A percentile compares a stretch with the other conserved stretches of the same genome.
Evolutionary conservation across 345 rosid genomes (phyloP).

Genomic region (Arabidopsis thaliana): DNA sequence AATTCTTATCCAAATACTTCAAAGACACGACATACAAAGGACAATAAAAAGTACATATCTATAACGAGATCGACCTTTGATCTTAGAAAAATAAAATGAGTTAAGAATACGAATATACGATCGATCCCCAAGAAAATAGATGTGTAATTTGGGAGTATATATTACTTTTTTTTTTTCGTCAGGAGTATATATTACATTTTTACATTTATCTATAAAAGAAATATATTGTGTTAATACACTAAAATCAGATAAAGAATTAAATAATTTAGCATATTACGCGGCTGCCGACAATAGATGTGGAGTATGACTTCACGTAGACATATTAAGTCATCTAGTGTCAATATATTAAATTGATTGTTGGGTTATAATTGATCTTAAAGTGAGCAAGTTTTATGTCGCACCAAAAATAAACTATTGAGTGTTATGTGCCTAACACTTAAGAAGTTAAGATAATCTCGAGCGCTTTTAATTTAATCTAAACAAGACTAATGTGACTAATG

Average conservation of each 20-base stretch:
- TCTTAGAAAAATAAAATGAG: neutral
- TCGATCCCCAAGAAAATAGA: neutral
- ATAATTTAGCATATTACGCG: constrained; percentile 3
- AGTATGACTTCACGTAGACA: constrained; percentile 32
- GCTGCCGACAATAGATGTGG: constrained; percentile 36
- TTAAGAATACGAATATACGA: neutral
- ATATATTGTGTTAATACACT: neutral
- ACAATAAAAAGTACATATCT: neutral
- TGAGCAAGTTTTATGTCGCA: constrained; percentile 7
- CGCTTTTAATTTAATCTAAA: constrained; percentile 22
- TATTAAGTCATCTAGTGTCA: constrained; percentile 10
- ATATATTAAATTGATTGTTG: constrained; percentile 1
- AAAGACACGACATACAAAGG: constrained; percentile 1
- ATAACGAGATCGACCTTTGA: neutral
- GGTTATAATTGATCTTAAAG: constrained; percentile 4
- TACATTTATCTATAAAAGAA: neutral
- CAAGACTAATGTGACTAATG: neutral
- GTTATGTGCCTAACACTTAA: constrained; percentile 13
- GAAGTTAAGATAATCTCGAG: constrained; percentile 17
- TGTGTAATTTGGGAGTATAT: neutral
- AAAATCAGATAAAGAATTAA: neutral
- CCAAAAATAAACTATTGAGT: neutral
- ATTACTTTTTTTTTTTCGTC: neutral
- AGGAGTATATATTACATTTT: no score
- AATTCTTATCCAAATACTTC: constrained; percentile 29